phyloP scores from a whole-genome alignment of 148 eudicot genomes.

The Cornus kousa region DNA sequence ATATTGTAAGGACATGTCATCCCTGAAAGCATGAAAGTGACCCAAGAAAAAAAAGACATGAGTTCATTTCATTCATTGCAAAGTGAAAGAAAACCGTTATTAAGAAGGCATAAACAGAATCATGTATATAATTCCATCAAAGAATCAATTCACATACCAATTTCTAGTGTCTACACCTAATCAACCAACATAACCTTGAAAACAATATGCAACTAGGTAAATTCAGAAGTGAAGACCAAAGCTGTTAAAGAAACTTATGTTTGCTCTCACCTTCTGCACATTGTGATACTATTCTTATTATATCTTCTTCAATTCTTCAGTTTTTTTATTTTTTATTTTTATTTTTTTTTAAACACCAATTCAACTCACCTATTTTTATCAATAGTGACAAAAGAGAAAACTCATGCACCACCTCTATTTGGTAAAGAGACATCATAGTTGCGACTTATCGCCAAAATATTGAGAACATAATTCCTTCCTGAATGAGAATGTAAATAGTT shows the following conservation, averaged over 20 bases:
- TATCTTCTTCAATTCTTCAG: background rate
- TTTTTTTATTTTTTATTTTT: too few relatives aligned
- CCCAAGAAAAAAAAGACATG: background rate
- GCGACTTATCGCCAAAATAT: background rate
- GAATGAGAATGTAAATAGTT: too few relatives aligned
- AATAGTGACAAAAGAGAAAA: background rate
- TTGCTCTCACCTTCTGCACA: background rate
- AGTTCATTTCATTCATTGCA: background rate
- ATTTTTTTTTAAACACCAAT: too few relatives aligned
- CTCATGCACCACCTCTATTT: background rate
- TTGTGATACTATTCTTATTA: background rate
- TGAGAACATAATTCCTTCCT: background rate
- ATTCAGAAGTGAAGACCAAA: background rate
- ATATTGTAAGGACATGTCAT: constrained; percentile 65
- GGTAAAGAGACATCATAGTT: too few relatives aligned
- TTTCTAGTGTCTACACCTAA: background rate
- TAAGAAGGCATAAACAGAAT: background rate
- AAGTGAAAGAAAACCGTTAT: background rate
- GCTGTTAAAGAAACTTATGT: background rate
- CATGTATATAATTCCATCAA: background rate
- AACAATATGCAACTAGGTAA: background rate
- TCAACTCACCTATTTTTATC: background rate
- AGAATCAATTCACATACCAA: background rate
- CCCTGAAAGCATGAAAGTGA: constrained; percentile 45
- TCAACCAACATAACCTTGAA: background rate